A percentile compares a stretch with the other conserved stretches of the same genome.
These are phyloP conservation scores for Herpetomonas tarakana DNA, from an alignment of 208 protist genomes.

Conservation along the genomic window DNA sequence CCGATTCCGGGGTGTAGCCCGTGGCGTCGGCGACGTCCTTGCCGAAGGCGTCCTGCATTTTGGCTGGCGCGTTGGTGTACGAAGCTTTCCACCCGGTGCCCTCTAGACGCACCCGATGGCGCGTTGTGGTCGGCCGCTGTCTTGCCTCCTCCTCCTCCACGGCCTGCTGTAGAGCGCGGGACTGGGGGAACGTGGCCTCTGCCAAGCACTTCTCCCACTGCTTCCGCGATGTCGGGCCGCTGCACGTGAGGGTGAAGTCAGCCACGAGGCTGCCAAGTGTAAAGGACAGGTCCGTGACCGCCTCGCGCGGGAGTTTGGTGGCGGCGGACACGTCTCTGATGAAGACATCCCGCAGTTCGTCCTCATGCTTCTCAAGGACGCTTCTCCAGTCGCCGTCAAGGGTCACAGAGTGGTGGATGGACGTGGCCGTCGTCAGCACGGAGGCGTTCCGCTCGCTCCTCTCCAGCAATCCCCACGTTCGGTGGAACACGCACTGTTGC, in stretches of 20 bases:
- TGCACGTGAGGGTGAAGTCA: conserved; percentile 21
- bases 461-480: conserved; percentile 18
- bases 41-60: conserved; percentile 9
- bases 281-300: conserved; percentile 19
- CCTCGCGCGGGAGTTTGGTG: conserved; percentile 10
- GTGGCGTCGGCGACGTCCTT: conserved; percentile 16
- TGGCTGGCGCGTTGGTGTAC: not conserved
- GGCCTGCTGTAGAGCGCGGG: conserved; percentile 33
- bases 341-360: conserved; percentile 25
- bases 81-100: conserved; percentile 17
- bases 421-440: not conserved
- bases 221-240: conserved; percentile 2
- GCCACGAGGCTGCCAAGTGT: conserved; percentile 20
- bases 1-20: not conserved
- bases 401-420: conserved; percentile 31
- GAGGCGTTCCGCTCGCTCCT: not conserved
- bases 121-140: conserved; percentile 8
- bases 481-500: conserved; percentile 6
- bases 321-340: conserved; percentile 19
- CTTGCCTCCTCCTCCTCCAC: not conserved
- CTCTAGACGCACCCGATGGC: conserved; percentile 24
- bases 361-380: conserved; percentile 15
- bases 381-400: conserved; percentile 43
- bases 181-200: conserved; percentile 22
- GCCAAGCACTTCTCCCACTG: conserved; percentile 18